Conservation (phyloP, 2,329 filamentous ascomycete genomes). For the Gaeumannomyces tritici region DNA sequence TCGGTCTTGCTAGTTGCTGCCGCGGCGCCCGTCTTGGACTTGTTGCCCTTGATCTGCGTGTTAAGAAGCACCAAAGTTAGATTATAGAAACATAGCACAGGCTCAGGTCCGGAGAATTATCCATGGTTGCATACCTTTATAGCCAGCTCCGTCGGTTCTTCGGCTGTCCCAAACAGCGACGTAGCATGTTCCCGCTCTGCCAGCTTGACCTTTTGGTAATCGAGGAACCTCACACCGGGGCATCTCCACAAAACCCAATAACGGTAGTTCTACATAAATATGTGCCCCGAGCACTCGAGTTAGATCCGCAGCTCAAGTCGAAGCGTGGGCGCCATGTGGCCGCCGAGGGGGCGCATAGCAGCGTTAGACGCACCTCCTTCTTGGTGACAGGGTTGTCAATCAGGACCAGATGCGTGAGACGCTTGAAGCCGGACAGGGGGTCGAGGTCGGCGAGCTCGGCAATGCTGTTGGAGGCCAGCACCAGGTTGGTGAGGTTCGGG, state of each 20-base stretch:
- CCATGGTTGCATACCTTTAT: slow-evolving; percentile 41
- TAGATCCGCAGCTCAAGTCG: background rate
- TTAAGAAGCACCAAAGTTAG: background rate
- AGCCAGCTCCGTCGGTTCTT: slow-evolving; percentile 73
- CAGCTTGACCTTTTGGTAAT: slow-evolving; percentile 86
- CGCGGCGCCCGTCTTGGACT: slow-evolving; percentile 65
- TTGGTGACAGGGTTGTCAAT: slow-evolving; percentile 82
- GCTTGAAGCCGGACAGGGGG: slow-evolving; percentile 57
- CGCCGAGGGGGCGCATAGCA: background rate
- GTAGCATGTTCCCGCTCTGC: slow-evolving; percentile 66
- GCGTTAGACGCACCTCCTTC: slow-evolving; percentile 63
- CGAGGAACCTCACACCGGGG: slow-evolving; percentile 78
- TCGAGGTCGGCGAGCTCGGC: slow-evolving; percentile 81
- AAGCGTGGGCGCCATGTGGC: background rate
- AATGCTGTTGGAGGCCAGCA: slow-evolving; percentile 76
- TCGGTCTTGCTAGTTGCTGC: slow-evolving; percentile 24
- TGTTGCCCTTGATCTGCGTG: slow-evolving; percentile 66
- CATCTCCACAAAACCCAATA: slow-evolving; percentile 85
- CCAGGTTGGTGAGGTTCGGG: slow-evolving; percentile 72
- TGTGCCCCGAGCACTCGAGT: background rate
- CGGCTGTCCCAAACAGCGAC: slow-evolving; percentile 73
- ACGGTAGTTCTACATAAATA: slow-evolving; percentile 63
- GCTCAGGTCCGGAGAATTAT: background rate
- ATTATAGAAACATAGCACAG: background rate
- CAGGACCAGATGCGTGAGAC: slow-evolving; percentile 71